phyloP scores from a whole-genome alignment of 2,329 filamentous ascomycete species.

The Clarireedia monteithiana region DNA sequence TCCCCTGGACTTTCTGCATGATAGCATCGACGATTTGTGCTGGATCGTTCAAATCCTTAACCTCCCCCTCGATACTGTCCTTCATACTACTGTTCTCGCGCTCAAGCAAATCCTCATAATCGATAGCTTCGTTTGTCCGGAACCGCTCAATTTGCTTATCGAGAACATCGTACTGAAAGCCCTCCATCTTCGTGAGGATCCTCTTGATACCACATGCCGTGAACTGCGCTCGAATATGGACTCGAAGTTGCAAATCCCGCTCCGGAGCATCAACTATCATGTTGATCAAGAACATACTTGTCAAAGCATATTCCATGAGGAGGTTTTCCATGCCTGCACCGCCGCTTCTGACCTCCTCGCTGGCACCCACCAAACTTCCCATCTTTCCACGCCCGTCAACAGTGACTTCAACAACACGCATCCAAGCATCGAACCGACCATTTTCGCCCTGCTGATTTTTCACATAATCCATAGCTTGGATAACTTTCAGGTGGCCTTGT shows the following conservation, averaged over 20 bases:
- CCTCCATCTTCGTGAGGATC: constrained; percentile 93
- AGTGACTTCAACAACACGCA: constrained; percentile 95
- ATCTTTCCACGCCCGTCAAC: constrained; percentile 97
- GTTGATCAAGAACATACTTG: constrained; percentile 90
- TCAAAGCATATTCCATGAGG: constrained; percentile 97
- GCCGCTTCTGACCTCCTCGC: constrained; percentile 89
- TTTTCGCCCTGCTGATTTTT: constrained; percentile 85
- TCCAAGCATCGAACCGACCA: constrained; percentile 95
- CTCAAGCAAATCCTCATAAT: constrained; percentile 96
- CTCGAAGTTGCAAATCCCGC: constrained; percentile 79
- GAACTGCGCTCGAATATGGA: constrained; percentile 93
- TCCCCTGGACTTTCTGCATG: constrained; percentile 73
- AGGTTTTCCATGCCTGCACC: constrained; percentile 98
- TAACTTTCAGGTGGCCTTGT: constrained; percentile 84
- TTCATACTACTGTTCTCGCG: constrained; percentile 84
- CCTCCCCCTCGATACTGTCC: constrained; percentile 58
- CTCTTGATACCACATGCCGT: constrained; percentile 93
- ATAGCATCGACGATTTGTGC: constrained; percentile 92
- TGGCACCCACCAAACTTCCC: constrained; percentile 94
- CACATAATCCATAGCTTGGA: constrained; percentile 87
- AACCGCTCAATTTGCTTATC: constrained; percentile 97
- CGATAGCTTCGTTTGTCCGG: constrained; percentile 88
- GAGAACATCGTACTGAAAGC: constrained; percentile 95
- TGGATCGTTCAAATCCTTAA: constrained; percentile 88
- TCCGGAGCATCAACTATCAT: constrained; percentile 92